These are phyloP conservation scores for Debaryomycetaceae sp. DNA, from an alignment of 1,139 yeast species.

Conservation along the genomic window DNA sequence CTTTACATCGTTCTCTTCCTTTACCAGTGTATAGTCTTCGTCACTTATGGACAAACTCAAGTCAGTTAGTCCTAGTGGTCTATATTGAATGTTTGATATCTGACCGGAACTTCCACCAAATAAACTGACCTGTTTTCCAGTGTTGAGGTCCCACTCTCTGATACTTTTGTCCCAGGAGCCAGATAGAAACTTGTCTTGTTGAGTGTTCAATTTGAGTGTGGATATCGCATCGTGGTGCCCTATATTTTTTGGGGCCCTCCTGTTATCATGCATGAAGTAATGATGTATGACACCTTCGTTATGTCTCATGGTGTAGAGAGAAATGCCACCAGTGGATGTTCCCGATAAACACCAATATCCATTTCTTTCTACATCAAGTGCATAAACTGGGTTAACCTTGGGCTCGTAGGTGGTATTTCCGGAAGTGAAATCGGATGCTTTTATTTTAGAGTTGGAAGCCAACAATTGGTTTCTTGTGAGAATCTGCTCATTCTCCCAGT, in stretches of 20 bases:
- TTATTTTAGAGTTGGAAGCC: slow-evolving; percentile 41
- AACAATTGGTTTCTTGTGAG: slow-evolving; percentile 40
- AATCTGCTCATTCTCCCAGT: slow-evolving; percentile 97
- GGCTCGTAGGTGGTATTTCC: slow-evolving; percentile 58
- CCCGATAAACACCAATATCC: slow-evolving; percentile 88
- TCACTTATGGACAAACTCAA: slow-evolving; percentile 17
- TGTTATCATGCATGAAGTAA: slow-evolving; percentile 51
- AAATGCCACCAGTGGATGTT: slow-evolving; percentile 77
- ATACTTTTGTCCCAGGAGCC: slow-evolving; percentile 90
- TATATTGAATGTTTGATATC: slow-evolving; percentile 69
- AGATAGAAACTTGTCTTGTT: slow-evolving; percentile 62
- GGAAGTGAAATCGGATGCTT: slow-evolving; percentile 38
- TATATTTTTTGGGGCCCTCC: slow-evolving; percentile 8
- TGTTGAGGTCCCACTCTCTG: slow-evolving; percentile 80
- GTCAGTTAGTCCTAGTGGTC: slow-evolving; percentile 65
- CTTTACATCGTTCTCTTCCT: slow-evolving; percentile 8
- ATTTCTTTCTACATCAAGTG: slow-evolving; percentile 78
- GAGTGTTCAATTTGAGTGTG: slow-evolving; percentile 57
- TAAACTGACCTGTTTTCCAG: slow-evolving; percentile 53
- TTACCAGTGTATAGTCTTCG: slow-evolving; percentile 2
- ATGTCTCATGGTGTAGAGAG: slow-evolving; percentile 77
- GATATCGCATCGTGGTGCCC: slow-evolving; percentile 77
- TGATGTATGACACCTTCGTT: slow-evolving; percentile 81
- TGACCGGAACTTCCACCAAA: slow-evolving; percentile 70
- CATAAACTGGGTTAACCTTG: slow-evolving; percentile 75